Evolutionary conservation across 2,329 filamentous ascomycete genomes (phyloP).

Genomic region (Westerdykella ornata): DNA sequence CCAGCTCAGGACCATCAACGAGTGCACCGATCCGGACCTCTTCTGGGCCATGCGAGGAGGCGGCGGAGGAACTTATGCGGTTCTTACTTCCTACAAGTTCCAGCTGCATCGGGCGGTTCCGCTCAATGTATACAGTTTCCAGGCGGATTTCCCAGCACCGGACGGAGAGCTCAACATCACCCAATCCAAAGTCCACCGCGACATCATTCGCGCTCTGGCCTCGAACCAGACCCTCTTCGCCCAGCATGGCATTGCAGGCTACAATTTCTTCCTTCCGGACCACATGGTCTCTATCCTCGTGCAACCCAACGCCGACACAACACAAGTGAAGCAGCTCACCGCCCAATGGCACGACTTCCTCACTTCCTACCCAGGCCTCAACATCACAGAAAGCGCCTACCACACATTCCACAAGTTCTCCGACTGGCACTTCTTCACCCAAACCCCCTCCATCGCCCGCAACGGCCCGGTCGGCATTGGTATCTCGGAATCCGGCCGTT

Average conservation of each 20-base stretch:
- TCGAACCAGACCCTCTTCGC: constrained; percentile 27
- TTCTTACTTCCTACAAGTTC: constrained; percentile 34
- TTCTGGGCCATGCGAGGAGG: constrained; percentile 37
- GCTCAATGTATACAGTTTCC: constrained; percentile 34
- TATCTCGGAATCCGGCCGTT: constrained; percentile 28
- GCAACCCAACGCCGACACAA: constrained; percentile 21
- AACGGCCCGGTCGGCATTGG: constrained; percentile 33
- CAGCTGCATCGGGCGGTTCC: constrained; percentile 29
- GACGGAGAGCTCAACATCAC: constrained; percentile 20
- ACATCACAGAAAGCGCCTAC: constrained; percentile 28
- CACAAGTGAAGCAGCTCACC: constrained; percentile 22
- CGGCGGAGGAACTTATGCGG: constrained; percentile 32
- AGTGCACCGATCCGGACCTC: constrained; percentile 29
- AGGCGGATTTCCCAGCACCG: constrained; percentile 23
- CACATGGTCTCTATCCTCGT: constrained; percentile 30
- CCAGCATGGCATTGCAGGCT: constrained; percentile 28
- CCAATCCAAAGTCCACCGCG: constrained; percentile 26
- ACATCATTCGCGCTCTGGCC: constrained; percentile 27
- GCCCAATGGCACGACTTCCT: constrained; percentile 29
- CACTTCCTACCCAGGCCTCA: constrained; percentile 25
- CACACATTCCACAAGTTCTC: constrained; percentile 28
- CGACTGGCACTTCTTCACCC: constrained; percentile 26
- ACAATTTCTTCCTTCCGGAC: constrained; percentile 30
- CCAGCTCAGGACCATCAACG: constrained; percentile 26
- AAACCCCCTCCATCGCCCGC: constrained; percentile 23